Base-by-base conservation (phyloP, 495 filamentous ascomycete genomes). In the Hyphodiscus hymeniophilus region DNA sequence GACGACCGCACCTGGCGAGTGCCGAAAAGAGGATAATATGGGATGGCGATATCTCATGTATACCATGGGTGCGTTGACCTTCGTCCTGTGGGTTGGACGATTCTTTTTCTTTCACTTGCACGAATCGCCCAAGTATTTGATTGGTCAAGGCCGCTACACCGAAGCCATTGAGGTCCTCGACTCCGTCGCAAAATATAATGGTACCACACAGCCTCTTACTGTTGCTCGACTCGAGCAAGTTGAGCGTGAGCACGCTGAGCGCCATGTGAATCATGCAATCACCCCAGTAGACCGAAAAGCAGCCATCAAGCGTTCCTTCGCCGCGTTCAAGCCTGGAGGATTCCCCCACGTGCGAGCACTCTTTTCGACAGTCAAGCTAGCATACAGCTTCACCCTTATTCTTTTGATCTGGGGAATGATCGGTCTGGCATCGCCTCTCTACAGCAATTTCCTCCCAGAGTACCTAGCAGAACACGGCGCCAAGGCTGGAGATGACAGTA, bases 11-110 rank as follows among this genome's bases (percentile, higher is more conserved):
- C 34, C 34, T 7, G 13, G 13, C 6, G 4, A n/a, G 6, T 42
- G 39, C 16, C 13, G 11, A 21, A 70, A 69, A 54, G 61, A 59
- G 15, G 61, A 80, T 41, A 88, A 88, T 51, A 81, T 80, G 80
- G 87, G 87, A 47, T 91, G 87, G 87, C 72, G 87, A 31, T 92
- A 88, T 47, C 69, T 89, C 44, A 66, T 82, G 51, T 66, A 84
- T 30, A 72, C 80, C 13, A 68, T 86, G 39, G 87, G 87, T 20
- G 80, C 76, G 2, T 57, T 90, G 22, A 88, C 84, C 2, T 67
- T 89, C 15, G 41, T 72, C 48, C 82, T 87, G 76, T 88, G 84
- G 59, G 40, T 77, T 34, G 60, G 77, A 18, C 82, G 86, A 6
- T 85, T 89, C 66, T 72, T 85, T 54, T 63, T 78, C 42, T 89